Conservation (phyloP, 768 basidiomycete genomes). For the Podaxis sp. region DNA sequence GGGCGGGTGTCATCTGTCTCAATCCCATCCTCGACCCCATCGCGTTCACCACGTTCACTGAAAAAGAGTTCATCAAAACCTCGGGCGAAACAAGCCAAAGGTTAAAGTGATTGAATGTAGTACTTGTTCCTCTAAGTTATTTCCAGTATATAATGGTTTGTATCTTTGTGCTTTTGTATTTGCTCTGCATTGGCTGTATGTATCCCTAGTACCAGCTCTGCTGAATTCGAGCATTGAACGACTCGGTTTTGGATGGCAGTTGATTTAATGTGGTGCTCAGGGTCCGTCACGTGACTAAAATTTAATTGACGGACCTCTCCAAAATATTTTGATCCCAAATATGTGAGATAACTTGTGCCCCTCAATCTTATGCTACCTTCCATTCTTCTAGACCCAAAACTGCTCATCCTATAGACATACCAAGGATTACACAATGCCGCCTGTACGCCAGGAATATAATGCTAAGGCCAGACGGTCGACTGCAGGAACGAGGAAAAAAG, state of each 20-base stretch:
- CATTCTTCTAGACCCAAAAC: not conserved
- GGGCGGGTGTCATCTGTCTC: not conserved
- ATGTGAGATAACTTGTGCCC: not conserved
- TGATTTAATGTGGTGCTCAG: not conserved
- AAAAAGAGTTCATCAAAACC: not conserved
- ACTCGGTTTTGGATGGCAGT: not conserved
- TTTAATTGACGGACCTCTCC: not conserved
- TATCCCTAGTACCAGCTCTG: not conserved
- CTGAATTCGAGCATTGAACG: not conserved
- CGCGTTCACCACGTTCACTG: not conserved
- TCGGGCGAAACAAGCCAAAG: not conserved
- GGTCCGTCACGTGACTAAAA: not conserved
- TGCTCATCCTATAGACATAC: not conserved
- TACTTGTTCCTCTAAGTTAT: not conserved
- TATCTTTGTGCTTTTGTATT: not conserved
- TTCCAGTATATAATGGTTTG: not conserved
- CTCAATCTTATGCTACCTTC: not conserved
- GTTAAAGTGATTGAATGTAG: not conserved
- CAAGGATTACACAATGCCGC: constrained; percentile 8
- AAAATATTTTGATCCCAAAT: not conserved
- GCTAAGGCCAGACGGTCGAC: constrained; percentile 67
- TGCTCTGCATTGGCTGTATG: not conserved
- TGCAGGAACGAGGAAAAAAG: constrained; percentile 63
- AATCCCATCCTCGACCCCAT: not conserved
- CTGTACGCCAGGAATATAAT: constrained; percentile 47